These are phyloP conservation scores for Otatea glauca DNA, from an alignment of 176 grass and related monocot species.

Conservation along the genomic window DNA sequence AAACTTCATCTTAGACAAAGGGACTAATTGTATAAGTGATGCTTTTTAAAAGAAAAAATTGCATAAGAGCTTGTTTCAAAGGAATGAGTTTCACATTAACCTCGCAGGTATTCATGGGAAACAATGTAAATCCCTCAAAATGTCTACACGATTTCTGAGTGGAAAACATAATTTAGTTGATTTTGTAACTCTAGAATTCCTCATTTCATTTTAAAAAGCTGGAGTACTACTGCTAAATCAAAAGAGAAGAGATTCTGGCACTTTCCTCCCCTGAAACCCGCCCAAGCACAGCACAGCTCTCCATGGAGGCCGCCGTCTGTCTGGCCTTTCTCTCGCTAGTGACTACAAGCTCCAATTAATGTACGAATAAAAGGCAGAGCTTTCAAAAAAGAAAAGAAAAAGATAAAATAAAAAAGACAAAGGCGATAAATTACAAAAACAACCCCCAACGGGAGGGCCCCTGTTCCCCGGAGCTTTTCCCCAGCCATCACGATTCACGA, in stretches of 20 bases:
- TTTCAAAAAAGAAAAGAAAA: conserved; percentile 34
- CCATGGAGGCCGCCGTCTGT: conserved; percentile 21
- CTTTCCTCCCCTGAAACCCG: conserved; percentile 34
- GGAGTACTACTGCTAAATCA: not conserved
- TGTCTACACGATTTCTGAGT: not conserved
- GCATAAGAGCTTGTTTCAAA: too few relatives aligned
- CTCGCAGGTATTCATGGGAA: too few relatives aligned
- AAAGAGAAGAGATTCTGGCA: not conserved
- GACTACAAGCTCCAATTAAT: conserved; percentile 30
- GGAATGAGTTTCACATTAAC: too few relatives aligned
- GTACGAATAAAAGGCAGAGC: conserved; percentile 45
- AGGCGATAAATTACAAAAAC: conserved; percentile 46
- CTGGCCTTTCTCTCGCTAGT: conserved; percentile 33
- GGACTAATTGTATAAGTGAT: too few relatives aligned
- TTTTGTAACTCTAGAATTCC: not conserved
- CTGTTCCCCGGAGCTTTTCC: conserved; percentile 56
- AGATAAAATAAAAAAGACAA: conserved; percentile 45
- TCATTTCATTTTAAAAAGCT: not conserved
- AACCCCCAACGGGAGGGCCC: conserved; percentile 31
- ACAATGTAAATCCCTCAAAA: not conserved
- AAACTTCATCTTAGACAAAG: not conserved
- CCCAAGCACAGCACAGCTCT: conserved; percentile 39
- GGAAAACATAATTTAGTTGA: not conserved
- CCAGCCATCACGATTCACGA: conserved; percentile 61
- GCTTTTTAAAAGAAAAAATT: too few relatives aligned